These are phyloP conservation scores for Bipolaris victoriae DNA, from an alignment of 2,329 filamentous ascomycete species.

Conservation along the genomic window DNA sequence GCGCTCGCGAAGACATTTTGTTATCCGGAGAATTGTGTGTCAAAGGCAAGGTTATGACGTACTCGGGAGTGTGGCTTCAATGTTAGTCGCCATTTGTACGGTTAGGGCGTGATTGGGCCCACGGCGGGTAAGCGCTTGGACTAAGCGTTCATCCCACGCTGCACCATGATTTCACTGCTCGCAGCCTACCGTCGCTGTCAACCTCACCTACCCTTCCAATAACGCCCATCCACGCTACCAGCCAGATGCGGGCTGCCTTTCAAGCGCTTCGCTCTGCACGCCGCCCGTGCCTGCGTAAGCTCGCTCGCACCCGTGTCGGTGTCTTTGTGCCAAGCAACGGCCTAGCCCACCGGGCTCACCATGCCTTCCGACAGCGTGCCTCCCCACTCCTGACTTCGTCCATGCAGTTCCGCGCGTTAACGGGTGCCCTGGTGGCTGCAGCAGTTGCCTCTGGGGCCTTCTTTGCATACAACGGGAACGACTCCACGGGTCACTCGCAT, in stretches of 20 bases:
- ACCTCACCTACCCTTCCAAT: slow-evolving; percentile 12
- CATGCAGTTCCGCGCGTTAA: slow-evolving; percentile 76
- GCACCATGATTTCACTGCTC: slow-evolving; percentile 17
- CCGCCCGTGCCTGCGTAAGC: slow-evolving; percentile 67
- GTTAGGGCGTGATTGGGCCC: slow-evolving; percentile 18
- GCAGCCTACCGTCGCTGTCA: slow-evolving; percentile 11
- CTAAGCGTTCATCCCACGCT: slow-evolving; percentile 13
- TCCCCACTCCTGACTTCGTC: slow-evolving; percentile 65
- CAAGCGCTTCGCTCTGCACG: slow-evolving; percentile 72
- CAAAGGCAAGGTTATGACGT: slow-evolving; percentile 28
- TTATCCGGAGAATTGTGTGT: slow-evolving; percentile 12
- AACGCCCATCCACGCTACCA: slow-evolving; percentile 20
- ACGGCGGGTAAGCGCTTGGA: slow-evolving; percentile 13
- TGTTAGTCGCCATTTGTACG: slow-evolving; percentile 16
- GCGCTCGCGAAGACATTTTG: slow-evolving; percentile 66
- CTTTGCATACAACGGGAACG: slow-evolving; percentile 68
- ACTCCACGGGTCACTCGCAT: slow-evolving; percentile 28
- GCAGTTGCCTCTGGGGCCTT: slow-evolving; percentile 76
- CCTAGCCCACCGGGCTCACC: slow-evolving; percentile 55
- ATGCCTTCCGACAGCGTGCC: slow-evolving; percentile 47
- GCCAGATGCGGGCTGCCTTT: slow-evolving; percentile 72
- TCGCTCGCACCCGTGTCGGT: slow-evolving; percentile 58
- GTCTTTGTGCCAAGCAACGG: slow-evolving; percentile 51
- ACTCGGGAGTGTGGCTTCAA: slow-evolving; percentile 13
- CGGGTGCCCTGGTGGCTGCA: slow-evolving; percentile 70